Evolutionary conservation across 2,329 filamentous ascomycete species (phyloP).

Genomic region (Calonectria naviculata): DNA sequence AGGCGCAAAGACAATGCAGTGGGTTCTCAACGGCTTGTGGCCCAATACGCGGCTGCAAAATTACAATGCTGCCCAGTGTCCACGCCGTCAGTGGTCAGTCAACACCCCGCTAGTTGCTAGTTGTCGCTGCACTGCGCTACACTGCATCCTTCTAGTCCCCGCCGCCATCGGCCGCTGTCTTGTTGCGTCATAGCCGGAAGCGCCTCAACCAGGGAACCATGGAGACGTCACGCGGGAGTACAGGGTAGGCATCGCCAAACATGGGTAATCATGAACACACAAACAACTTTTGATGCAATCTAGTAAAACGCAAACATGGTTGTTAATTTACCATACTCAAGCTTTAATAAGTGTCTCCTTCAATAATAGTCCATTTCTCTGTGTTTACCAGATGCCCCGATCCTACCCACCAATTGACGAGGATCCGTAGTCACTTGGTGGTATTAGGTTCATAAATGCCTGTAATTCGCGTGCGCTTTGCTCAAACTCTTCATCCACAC

Average conservation of each 20-base stretch:
- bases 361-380: too few relatives aligned
- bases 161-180: conserved; percentile 4
- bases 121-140: not conserved
- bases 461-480: too few relatives aligned
- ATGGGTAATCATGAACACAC: too few relatives aligned
- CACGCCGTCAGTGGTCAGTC: conserved; percentile 18
- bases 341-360: too few relatives aligned
- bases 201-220: conserved; percentile 3
- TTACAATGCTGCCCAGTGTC: conserved; percentile 16
- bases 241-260: conserved; percentile 8
- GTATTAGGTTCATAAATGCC: too few relatives aligned
- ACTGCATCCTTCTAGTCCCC: not conserved
- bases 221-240: not conserved
- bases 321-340: too few relatives aligned
- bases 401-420: too few relatives aligned
- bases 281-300: too few relatives aligned
- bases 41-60: conserved; percentile 15
- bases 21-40: not conserved
- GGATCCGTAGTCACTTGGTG: too few relatives aligned
- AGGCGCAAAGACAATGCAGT: conserved; percentile 5
- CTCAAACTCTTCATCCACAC: too few relatives aligned
- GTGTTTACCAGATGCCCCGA: too few relatives aligned
- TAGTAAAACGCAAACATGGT: too few relatives aligned
- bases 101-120: not conserved
- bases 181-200: conserved; percentile 14